Base-by-base conservation (phyloP, 1,284 basidiomycete genomes). In the Ganoderma sp. region DNA sequence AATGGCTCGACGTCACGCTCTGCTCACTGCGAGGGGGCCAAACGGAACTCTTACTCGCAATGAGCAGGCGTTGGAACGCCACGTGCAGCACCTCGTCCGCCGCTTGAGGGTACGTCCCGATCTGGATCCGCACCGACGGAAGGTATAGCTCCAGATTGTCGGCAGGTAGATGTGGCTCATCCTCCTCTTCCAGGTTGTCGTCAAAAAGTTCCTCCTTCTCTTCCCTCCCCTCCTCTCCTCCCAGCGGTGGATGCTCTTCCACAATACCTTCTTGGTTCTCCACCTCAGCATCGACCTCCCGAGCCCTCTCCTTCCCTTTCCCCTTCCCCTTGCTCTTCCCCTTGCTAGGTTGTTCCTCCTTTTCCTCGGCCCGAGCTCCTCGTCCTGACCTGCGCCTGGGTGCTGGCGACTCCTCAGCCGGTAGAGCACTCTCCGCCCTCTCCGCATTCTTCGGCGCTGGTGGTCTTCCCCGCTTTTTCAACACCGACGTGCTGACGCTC, bases 401-500 rank as follows among this genome's bases (percentile, higher is more conserved):
- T 10, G 17, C 14, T 2, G n/a, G 37, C 37, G n/a, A 22, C 58
- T 61, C 50, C 58, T 61, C 50, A 15, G 19, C 45, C 19, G 60
- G 28, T 10, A 50, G 28, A 5, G 41, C 59, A 32, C 25, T 42
- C 39, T 19, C 39, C 41, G 43, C 58, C 32, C 41, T 54, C 50
- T 65, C 67, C 15, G 42, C 22, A 41, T 64, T 64, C 42, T 50
- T 64, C 25, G 63, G 56, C 10, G 62, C 65, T 6, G 41, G 41
- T 5, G 63, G 65, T 12, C 71, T 67, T 17, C 71, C 68, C 50
- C 68, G 66, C 19, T 58, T 69, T 41, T 34, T 64, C 0, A 64
- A 45, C 8, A 50, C 45, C 5, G 57, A 17, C 25, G 39, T 14
- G 41, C 5, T n/a, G n/a, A 28, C 54, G 8, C 48, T 66, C 43